These are phyloP conservation scores for Barnettozyma hawaiiensis DNA, from an alignment of 1,139 yeast genomes.

Conservation along the genomic window DNA sequence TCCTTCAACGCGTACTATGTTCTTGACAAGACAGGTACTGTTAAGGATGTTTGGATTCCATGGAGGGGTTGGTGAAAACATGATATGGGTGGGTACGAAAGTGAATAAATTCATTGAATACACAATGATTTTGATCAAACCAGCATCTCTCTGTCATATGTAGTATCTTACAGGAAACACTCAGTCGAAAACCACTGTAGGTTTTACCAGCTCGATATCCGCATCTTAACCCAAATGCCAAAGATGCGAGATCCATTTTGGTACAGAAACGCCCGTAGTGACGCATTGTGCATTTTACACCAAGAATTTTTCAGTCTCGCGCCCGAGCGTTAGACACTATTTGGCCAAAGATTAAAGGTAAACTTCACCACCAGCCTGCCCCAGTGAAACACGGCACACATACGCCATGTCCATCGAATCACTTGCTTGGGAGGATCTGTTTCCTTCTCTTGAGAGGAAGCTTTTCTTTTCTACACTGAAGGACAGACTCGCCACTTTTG, in stretches of 20 bases:
- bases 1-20: slow-evolving; percentile 55
- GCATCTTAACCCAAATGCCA: too few species aligned
- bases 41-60: slow-evolving; percentile 69
- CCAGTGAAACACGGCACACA: background rate
- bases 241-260: too few species aligned
- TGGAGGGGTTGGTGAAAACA: slow-evolving; percentile 45
- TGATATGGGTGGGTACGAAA: too few species aligned
- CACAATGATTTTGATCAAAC: too few species aligned
- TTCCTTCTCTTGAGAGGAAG: slow-evolving; percentile 25
- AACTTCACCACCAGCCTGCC: background rate
- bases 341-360: background rate
- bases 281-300: slow-evolving; percentile 1
- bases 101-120: too few species aligned
- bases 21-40: slow-evolving; percentile 42
- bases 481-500: slow-evolving; percentile 28
- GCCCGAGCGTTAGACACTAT: background rate
- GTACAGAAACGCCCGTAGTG: background rate
- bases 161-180: too few species aligned
- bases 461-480: slow-evolving; percentile 34
- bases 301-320: slow-evolving; percentile 3
- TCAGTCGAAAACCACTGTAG: too few species aligned
- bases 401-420: slow-evolving; percentile 10
- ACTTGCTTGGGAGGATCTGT: slow-evolving; percentile 29
- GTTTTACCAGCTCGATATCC: too few species aligned
- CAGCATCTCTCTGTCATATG: too few species aligned